Evolutionary conservation across 1,284 basidiomycete genomes (phyloP).

Genomic region (Coniophora puteana): DNA sequence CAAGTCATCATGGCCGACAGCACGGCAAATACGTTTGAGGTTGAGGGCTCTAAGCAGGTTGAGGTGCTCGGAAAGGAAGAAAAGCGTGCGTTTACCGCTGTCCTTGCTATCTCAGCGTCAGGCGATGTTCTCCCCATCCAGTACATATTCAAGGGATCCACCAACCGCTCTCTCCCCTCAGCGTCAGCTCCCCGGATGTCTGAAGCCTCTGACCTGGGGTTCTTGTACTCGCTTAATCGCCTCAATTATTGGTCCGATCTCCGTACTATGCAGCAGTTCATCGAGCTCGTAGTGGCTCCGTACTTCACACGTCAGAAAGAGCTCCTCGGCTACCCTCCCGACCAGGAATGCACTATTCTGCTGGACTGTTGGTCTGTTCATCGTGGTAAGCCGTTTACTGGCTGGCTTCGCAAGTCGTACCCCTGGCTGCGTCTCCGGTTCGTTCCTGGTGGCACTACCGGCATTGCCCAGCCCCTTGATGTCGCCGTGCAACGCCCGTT

Average conservation of each 20-base stretch:
- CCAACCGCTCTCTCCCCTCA: constrained; percentile 19
- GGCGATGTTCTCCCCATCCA: constrained; percentile 30
- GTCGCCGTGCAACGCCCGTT: constrained; percentile 22
- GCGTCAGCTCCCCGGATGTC: no score
- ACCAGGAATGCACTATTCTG: constrained; percentile 26
- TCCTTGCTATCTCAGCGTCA: constrained; percentile 23
- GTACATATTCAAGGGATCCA: constrained; percentile 25
- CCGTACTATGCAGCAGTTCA: constrained; percentile 28
- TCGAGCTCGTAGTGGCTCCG: constrained; percentile 29
- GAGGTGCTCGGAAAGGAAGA: constrained; percentile 28
- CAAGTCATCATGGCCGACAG: constrained; percentile 25
- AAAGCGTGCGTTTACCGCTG: constrained; percentile 32
- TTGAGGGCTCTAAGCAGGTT: constrained; percentile 29
- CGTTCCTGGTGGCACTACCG: constrained; percentile 21
- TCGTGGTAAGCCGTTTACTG: constrained; percentile 26
- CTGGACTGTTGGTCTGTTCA: constrained; percentile 39
- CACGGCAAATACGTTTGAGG: constrained; percentile 24
- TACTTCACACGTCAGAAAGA: constrained; percentile 24
- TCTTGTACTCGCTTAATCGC: constrained; percentile 23
- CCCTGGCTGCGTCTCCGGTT: constrained; percentile 17
- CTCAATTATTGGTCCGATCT: constrained; percentile 37
- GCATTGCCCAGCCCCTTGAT: constrained; percentile 21
- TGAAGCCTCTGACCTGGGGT: constrained; percentile 9
- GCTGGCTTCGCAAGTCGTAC: no score
- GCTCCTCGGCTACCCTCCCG: constrained; percentile 14